Evolutionary conservation across 495 filamentous ascomycete genomes (phyloP).

Genomic region (Trichoderma virens): DNA sequence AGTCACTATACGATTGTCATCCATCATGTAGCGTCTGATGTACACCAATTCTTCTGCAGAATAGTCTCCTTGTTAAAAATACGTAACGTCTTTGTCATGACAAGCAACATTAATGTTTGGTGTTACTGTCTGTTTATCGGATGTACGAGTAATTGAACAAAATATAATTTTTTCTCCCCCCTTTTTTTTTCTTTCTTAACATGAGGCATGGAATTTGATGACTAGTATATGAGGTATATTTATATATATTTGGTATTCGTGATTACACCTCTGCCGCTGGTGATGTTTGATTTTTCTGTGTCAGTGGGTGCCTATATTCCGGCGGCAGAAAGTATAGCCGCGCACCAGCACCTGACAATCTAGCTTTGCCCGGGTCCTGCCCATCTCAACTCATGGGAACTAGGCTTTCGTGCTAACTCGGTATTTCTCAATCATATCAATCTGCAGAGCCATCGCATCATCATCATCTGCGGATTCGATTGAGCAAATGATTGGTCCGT

Average conservation of each 20-base stretch:
- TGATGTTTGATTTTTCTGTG: background rate
- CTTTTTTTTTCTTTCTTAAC: background rate
- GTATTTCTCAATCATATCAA: background rate
- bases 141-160: background rate
- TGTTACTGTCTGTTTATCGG: background rate
- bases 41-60: constrained; percentile 6
- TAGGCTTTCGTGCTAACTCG: background rate
- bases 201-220: no score
- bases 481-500: background rate
- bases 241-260: no score
- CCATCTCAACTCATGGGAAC: no score
- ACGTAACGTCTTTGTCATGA: constrained; percentile 7
- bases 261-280: no score
- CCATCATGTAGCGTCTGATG: background rate
- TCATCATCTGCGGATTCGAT: background rate
- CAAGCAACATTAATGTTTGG: background rate
- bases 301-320: background rate
- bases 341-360: background rate
- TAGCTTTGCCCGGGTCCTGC: background rate
- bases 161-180: background rate
- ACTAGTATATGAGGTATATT: no score
- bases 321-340: constrained; percentile 4
- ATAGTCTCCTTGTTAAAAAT: constrained; percentile 6
- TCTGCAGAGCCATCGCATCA: background rate
- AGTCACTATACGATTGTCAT: background rate